A percentile compares a stretch with the other conserved stretches of the same genome.
These are phyloP conservation scores for Linum trigynum DNA, from an alignment of 345 rosid genomes.

Conservation along the genomic window DNA sequence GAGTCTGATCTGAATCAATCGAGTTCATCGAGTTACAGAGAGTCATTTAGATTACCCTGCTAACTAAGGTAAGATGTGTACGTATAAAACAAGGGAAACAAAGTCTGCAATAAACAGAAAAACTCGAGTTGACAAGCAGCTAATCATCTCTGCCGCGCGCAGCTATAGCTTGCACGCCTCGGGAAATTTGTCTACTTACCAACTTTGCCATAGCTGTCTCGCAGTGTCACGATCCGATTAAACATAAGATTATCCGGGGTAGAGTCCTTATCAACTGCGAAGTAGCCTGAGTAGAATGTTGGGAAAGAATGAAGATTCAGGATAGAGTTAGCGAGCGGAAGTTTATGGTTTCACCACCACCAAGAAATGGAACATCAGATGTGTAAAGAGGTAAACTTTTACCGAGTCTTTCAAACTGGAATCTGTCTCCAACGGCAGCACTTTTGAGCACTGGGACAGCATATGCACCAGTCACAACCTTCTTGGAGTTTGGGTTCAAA, in stretches of 20 bases:
- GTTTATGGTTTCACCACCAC: too few relatives aligned
- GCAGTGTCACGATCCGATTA: slow-evolving; percentile 69
- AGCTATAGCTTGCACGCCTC: background rate
- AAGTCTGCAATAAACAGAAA: background rate
- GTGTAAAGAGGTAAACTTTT: slow-evolving; percentile 11
- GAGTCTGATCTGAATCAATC: too few relatives aligned
- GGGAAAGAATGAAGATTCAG: background rate
- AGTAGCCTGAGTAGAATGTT: slow-evolving; percentile 54
- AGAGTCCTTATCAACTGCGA: slow-evolving; percentile 64
- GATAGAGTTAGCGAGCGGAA: background rate
- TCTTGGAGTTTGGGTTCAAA: slow-evolving; percentile 61
- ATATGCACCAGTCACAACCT: slow-evolving; percentile 47
- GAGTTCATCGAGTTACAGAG: too few relatives aligned
- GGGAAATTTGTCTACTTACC: slow-evolving; percentile 15
- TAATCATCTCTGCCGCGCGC: background rate
- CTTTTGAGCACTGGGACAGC: slow-evolving; percentile 49
- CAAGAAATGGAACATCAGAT: background rate
- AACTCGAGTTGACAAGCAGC: background rate
- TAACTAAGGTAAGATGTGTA: too few relatives aligned
- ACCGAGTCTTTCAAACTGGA: slow-evolving; percentile 97
- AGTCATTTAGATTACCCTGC: background rate
- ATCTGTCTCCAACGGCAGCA: slow-evolving; percentile 57
- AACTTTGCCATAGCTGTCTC: slow-evolving; percentile 24
- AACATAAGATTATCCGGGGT: slow-evolving; percentile 64
- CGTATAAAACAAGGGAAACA: background rate